A percentile compares a stretch with the other conserved stretches of the same genome.
Conservation (phyloP, 148 eudicot species). For the Dysphania ambrosioides region DNA sequence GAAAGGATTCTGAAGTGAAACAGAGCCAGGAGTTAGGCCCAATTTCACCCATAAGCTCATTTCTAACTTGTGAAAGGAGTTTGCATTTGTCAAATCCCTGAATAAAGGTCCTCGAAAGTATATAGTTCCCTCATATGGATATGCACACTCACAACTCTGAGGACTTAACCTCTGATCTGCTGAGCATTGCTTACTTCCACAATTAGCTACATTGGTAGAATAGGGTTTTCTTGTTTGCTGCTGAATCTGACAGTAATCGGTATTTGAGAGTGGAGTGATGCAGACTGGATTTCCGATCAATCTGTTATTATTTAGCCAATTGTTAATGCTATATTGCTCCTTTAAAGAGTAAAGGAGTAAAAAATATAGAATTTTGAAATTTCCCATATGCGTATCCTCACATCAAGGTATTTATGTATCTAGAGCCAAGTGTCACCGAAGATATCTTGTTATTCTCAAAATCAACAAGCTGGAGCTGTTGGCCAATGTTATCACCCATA, state of each 20-base stretch:
- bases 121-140: constrained; percentile 81
- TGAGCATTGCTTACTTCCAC: constrained; percentile 56
- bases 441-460: constrained; percentile 70
- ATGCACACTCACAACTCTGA: constrained; percentile 79
- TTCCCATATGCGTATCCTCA: constrained; percentile 34
- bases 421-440: constrained; percentile 60
- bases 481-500: constrained; percentile 61
- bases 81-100: constrained; percentile 62
- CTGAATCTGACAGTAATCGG: constrained; percentile 56
- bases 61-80: constrained; percentile 66
- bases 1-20: constrained; percentile 65
- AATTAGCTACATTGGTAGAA: constrained; percentile 74
- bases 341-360: neutral
- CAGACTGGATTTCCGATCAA: constrained; percentile 83
- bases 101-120: constrained; percentile 76
- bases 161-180: constrained; percentile 64
- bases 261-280: constrained; percentile 35
- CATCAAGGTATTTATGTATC: constrained; percentile 61
- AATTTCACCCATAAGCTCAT: constrained; percentile 69
- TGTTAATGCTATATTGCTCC: neutral
- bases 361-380: neutral
- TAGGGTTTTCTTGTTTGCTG: constrained; percentile 52
- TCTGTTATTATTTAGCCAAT: constrained; percentile 36
- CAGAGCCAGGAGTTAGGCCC: constrained; percentile 70
- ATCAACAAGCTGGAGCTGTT: constrained; percentile 75